Percentiles rank a stretch among this genome's conserved stretches.
Conservation (phyloP, 805 yeast genomes). For the Saccharomycopsis lassenensis region DNA sequence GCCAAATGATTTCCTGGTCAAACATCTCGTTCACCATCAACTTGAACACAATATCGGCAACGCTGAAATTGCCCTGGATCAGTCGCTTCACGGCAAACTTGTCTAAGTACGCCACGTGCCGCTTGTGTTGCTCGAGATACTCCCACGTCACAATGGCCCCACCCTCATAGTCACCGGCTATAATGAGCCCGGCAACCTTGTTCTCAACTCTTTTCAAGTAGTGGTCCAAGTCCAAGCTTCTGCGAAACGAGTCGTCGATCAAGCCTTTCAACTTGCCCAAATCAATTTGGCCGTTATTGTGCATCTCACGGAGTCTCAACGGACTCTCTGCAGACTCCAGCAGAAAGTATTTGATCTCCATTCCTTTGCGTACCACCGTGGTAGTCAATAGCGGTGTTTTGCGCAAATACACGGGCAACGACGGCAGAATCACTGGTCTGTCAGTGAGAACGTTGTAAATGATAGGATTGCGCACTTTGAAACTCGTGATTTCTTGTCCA, state of each 20-base stretch:
- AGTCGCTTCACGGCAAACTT: constrained; percentile 83
- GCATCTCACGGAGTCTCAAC: constrained; percentile 32
- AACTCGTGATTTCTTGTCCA: constrained; percentile 19
- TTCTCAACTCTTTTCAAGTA: constrained; percentile 59
- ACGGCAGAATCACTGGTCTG: constrained; percentile 80
- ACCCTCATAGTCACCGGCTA: constrained; percentile 93
- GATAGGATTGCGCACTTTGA: constrained; percentile 61
- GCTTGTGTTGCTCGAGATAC: constrained; percentile 22
- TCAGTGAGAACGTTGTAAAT: constrained; percentile 87
- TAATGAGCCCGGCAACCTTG: constrained; percentile 61
- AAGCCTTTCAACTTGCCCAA: constrained; percentile 45
- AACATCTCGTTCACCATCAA: constrained; percentile 53
- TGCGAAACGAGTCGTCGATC: constrained; percentile 72
- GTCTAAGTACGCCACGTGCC: constrained; percentile 56
- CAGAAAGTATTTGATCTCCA: constrained; percentile 26
- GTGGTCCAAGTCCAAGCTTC: constrained; percentile 49
- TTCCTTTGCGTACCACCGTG: constrained; percentile 70
- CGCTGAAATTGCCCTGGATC: constrained; percentile 84
- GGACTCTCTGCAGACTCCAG: constrained; percentile 23
- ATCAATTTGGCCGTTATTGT: constrained; percentile 33
- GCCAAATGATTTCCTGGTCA: constrained; percentile 74
- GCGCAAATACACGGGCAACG: constrained; percentile 60
- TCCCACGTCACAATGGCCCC: constrained; percentile 91
- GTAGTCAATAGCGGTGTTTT: constrained; percentile 59
- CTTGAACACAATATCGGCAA: constrained; percentile 89